These are phyloP conservation scores for Calonectria ilicicola DNA, from an alignment of 2,329 filamentous ascomycete species.

Conservation along the genomic window DNA sequence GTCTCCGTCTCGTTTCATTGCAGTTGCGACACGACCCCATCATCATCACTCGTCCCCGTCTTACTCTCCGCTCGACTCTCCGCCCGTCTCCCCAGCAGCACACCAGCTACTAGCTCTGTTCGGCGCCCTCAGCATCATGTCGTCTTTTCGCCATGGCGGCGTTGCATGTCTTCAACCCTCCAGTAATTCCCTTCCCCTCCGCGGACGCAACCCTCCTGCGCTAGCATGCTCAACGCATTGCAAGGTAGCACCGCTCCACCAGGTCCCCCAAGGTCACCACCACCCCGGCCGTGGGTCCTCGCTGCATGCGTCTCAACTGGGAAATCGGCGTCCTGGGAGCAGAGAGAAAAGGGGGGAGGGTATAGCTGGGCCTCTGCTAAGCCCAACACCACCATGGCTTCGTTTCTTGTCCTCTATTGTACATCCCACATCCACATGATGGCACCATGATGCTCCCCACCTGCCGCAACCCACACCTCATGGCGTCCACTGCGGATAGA, in stretches of 20 bases:
- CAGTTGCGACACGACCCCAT: background rate
- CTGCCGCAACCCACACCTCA: background rate
- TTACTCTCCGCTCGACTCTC: background rate
- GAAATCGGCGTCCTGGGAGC: conserved; percentile 6
- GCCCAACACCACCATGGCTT: background rate
- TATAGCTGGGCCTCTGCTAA: background rate
- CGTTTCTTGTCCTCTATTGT: background rate
- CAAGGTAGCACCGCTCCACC: background rate
- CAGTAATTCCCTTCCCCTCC: background rate
- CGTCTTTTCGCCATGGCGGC: background rate
- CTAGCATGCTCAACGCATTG: background rate
- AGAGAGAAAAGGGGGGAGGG: background rate
- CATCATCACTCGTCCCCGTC: background rate
- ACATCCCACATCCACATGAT: conserved; percentile 1
- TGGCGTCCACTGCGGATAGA: background rate
- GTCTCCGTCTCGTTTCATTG: background rate
- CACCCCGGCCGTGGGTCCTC: background rate
- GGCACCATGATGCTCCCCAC: background rate
- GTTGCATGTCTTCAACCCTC: background rate
- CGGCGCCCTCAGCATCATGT: background rate
- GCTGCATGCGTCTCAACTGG: conserved; percentile 15
- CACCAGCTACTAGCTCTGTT: background rate
- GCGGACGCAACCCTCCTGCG: background rate
- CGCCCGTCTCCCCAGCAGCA: background rate
- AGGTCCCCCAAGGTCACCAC: background rate